Evolutionary conservation across 768 basidiomycete species (phyloP).

Genomic region (Hemileccinum impolitum): DNA sequence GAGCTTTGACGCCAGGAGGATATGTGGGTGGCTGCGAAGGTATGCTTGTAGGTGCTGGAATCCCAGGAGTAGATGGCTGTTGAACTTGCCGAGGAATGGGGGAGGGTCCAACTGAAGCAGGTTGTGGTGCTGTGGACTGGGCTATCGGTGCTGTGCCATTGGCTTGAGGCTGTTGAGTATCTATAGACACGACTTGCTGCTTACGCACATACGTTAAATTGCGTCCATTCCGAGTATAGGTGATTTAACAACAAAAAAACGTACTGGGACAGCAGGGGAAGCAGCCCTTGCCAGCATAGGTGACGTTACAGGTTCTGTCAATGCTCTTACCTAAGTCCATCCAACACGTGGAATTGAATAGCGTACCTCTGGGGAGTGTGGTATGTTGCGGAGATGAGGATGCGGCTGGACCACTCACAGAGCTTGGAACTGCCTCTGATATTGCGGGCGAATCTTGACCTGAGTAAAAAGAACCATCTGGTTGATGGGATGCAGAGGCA

Average conservation of each 20-base stretch:
- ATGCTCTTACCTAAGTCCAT: conserved; percentile 17
- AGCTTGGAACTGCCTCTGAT: conserved; percentile 57
- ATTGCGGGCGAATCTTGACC: conserved; percentile 69
- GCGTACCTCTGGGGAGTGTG: conserved; percentile 47
- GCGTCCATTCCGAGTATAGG: conserved; percentile 13
- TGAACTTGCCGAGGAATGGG: conserved; percentile 50
- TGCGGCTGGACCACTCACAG: conserved; percentile 45
- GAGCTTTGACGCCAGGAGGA: conserved; percentile 66
- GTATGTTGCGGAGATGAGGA: conserved; percentile 60
- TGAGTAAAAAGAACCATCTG: conserved; percentile 66
- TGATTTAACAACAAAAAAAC: conserved; percentile 20
- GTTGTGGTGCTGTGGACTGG: conserved; percentile 29
- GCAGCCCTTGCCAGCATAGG: conserved; percentile 41
- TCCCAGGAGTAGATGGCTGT: conserved; percentile 32
- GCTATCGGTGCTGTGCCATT: conserved; percentile 32
- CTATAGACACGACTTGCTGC: conserved; percentile 38
- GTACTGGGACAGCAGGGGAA: conserved; percentile 43
- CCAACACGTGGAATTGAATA: conserved; percentile 14
- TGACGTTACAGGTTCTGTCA: conserved; percentile 43
- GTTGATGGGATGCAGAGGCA: conserved; percentile 61
- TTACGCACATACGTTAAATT: conserved; percentile 18
- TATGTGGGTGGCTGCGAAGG: conserved; percentile 46
- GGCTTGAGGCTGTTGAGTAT: conserved; percentile 37
- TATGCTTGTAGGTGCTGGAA: conserved; percentile 9
- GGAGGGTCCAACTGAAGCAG: conserved; percentile 39